phyloP scores from a whole-genome alignment of 2,329 filamentous ascomycete genomes.

The Bipolaris victoriae region DNA sequence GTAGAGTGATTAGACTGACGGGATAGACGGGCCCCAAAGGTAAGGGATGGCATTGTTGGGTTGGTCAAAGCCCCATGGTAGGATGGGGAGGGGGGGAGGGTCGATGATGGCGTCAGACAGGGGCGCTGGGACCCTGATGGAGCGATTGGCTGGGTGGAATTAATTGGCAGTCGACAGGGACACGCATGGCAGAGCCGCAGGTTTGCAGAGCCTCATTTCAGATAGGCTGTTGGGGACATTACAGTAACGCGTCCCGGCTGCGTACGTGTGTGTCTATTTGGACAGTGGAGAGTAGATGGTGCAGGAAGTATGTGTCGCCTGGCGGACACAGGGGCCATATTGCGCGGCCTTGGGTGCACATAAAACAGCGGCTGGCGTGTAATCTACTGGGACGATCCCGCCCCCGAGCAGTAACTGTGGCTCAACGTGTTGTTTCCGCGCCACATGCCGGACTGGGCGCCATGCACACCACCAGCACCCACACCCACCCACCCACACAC shows the following conservation, averaged over 20 bases:
- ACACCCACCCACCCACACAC: neutral
- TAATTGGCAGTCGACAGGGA: neutral
- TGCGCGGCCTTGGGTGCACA: conserved; percentile 14
- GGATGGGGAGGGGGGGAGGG: too few relatives aligned
- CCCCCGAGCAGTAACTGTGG: conserved; percentile 1
- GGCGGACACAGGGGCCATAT: neutral
- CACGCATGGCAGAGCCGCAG: neutral
- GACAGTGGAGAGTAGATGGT: too few relatives aligned
- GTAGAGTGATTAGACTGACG: too few relatives aligned
- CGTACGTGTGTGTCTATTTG: neutral
- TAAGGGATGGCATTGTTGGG: conserved; percentile 1
- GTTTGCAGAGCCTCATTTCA: conserved; percentile 5
- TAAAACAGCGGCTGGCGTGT: conserved; percentile 9
- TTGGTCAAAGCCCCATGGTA: neutral
- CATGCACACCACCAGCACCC: neutral
- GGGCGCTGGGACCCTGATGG: neutral
- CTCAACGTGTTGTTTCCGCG: neutral
- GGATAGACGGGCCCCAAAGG: too few relatives aligned
- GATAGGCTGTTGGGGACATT: neutral
- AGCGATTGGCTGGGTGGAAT: neutral
- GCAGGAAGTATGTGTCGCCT: neutral
- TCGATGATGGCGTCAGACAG: conserved; percentile 1
- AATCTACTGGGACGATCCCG: conserved; percentile 13
- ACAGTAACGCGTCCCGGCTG: neutral
- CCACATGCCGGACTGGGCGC: neutral